Evolutionary conservation across 352 stramenopile genomes (phyloP).

Genomic region (Salisapilia sapeloensis): DNA sequence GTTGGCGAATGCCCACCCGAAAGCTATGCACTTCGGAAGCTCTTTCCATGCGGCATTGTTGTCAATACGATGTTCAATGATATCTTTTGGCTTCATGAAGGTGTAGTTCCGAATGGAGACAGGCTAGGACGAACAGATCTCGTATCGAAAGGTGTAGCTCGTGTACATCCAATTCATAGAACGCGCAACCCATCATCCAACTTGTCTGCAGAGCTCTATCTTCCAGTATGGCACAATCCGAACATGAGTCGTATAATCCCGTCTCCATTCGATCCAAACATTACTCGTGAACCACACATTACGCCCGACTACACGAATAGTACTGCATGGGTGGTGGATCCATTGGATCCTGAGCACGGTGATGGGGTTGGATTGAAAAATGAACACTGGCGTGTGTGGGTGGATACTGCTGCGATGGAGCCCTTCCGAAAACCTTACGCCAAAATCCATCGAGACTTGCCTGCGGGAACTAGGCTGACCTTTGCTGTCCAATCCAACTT

Average conservation of each 20-base stretch:
- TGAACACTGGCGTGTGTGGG: conserved; percentile 62
- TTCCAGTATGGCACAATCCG: conserved; percentile 52
- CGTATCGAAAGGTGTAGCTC: conserved; percentile 19
- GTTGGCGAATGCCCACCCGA: conserved; percentile 13
- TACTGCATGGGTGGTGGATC: conserved; percentile 50
- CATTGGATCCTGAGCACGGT: conserved; percentile 15
- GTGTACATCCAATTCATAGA: conserved; percentile 30
- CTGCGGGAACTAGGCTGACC: conserved; percentile 25
- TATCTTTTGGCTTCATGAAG: conserved; percentile 68
- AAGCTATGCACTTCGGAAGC: conserved; percentile 12
- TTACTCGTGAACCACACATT: conserved; percentile 8
- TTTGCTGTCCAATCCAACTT: conserved; percentile 76
- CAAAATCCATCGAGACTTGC: conserved; percentile 33
- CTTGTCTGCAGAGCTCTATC: conserved; percentile 11
- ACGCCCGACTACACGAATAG: conserved; percentile 56
- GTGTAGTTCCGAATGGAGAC: conserved; percentile 19
- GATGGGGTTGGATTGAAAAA: conserved; percentile 44
- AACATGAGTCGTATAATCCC: conserved; percentile 64
- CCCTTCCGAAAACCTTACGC: conserved; percentile 60
- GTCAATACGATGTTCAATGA: conserved; percentile 76
- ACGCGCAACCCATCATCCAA: conserved; percentile 29
- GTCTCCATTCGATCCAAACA: conserved; percentile 7
- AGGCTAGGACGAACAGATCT: conserved; percentile 18
- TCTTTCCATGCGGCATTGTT: conserved; percentile 59
- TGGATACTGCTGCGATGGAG: conserved; percentile 36